phyloP scores from a whole-genome alignment of 495 filamentous ascomycete species.

The Aspergillus bridgeri region DNA sequence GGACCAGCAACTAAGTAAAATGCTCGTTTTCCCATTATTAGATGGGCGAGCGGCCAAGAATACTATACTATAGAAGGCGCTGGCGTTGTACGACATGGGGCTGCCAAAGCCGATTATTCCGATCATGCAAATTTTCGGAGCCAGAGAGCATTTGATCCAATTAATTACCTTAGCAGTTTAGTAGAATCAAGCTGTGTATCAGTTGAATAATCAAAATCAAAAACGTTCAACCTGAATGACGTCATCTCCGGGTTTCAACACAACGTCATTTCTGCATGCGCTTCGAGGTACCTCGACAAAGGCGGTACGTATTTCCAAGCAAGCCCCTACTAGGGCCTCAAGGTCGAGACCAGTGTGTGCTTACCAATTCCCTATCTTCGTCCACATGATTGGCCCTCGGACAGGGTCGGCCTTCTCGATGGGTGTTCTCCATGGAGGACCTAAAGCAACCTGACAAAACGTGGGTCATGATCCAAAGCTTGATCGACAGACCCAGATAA shows the following conservation, averaged over 20 bases:
- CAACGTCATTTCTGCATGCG: neutral
- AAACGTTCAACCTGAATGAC: no score
- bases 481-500: neutral
- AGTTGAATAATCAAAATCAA: no score
- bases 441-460: neutral
- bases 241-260: neutral
- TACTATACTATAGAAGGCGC: neutral
- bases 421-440: neutral
- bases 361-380: neutral
- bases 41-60: conserved; percentile 5
- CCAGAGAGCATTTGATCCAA: conserved; percentile 9
- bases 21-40: conserved; percentile 27
- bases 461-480: neutral
- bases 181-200: no score
- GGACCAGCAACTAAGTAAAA: conserved; percentile 18
- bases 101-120: conserved; percentile 15
- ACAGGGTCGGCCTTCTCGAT: neutral
- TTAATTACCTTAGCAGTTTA: no score
- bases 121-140: conserved; percentile 10
- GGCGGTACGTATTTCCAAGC: neutral
- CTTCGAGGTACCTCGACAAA: neutral
- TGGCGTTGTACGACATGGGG: neutral
- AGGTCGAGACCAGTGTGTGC: neutral
- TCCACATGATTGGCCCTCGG: neutral
- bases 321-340: neutral